Base-by-base conservation (phyloP, 805 yeast genomes). In the Saccharomyces kudriavzevii region DNA sequence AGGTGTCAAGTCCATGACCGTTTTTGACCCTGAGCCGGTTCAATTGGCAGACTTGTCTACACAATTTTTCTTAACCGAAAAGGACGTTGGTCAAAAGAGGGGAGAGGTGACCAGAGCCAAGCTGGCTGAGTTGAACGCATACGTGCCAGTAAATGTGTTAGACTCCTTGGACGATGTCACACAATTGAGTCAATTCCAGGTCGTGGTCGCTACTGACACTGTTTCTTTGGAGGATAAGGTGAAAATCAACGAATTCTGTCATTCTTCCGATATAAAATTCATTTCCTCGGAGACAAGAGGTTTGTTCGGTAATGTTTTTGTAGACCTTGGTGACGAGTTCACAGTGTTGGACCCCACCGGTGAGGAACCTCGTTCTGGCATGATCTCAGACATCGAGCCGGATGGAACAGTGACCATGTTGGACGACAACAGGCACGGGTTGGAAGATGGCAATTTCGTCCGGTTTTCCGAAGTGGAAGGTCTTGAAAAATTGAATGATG, bases 321-420 rank as follows among this genome's bases (percentile, higher is more conserved):
- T 88, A 31, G 99, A 94, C 69, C 84, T 94, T 58, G 99, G 99
- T 54, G 78, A 79, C 0, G 74, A 78, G 14, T 94, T 94, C 71
- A 79, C 86, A 2, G 85, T 94, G 22, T 74, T 85, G 51, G 99
- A 94, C 68, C 77, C 83, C 43, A 88, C 87, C 51, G 99, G 99
- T 51, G 98, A 94, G 73, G 98, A 94, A 71, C 96, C 96, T 17
- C 74, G 75, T 49, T 68, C 83, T 3, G 98, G 99, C 48, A 86
- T 89, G 55, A 88, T 94, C 1, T 87, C 96, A 1, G 96, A 88
- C 66, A 86, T 94, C 56, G 97, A 91, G 66, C 68, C 74, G 10
- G 80, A 88, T 66, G 98, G 98, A 54, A 85, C 90, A 10, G 97
- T 94, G n/a, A 86, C 97, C 22, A 89, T 87, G 77, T 78, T 92